Conservation (phyloP, 305 asterid species). For the Plantago rigida region DNA sequence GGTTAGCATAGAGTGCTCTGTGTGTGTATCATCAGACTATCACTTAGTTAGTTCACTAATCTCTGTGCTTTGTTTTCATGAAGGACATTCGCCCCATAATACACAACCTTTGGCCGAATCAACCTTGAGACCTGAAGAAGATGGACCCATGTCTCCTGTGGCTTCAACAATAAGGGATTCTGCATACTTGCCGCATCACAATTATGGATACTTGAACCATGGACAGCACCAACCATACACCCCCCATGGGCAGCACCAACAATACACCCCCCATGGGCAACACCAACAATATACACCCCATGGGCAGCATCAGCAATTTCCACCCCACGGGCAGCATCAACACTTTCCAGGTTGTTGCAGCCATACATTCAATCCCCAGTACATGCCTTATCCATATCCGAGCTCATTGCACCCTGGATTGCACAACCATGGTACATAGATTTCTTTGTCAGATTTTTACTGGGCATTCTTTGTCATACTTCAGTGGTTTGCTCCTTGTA, state of each 20-base stretch:
- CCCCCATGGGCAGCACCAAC: slow-evolving; percentile 2
- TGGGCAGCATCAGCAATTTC: too few relatives aligned
- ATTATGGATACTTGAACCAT: slow-evolving; percentile 13
- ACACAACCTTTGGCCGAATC: slow-evolving; percentile 16
- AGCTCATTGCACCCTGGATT: slow-evolving; percentile 22
- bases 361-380: slow-evolving; percentile 24
- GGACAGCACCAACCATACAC: slow-evolving; percentile 18
- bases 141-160: slow-evolving; percentile 19
- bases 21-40: too few relatives aligned
- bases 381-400: slow-evolving; percentile 17
- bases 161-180: slow-evolving; percentile 23
- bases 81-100: slow-evolving; percentile 20
- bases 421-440: slow-evolving; percentile 16
- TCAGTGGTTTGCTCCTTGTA: not conserved
- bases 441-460: slow-evolving; percentile 16
- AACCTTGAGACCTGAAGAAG: slow-evolving; percentile 19
- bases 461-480: too few relatives aligned
- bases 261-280: too few relatives aligned
- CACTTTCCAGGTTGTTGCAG: slow-evolving; percentile 23
- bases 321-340: slow-evolving; percentile 2
- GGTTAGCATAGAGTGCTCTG: not conserved
- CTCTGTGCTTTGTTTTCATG: slow-evolving; percentile 5
- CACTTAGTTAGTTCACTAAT: not conserved
- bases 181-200: slow-evolving; percentile 20
- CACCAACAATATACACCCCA: too few relatives aligned